phyloP scores from a whole-genome alignment of 495 filamentous ascomycete species.

The Beverwykella pulmonaria region DNA sequence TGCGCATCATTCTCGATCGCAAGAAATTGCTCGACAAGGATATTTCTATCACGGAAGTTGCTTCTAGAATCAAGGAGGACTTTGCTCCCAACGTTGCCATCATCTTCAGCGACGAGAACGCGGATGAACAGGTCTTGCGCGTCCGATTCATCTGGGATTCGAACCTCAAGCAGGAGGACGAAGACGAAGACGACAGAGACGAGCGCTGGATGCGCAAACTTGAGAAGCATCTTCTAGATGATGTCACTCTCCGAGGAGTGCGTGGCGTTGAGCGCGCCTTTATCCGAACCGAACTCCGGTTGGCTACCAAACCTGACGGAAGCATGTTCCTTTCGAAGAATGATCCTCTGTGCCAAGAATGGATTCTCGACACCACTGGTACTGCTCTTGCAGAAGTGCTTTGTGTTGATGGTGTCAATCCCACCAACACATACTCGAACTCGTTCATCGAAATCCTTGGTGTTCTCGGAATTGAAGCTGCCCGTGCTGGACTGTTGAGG shows the following conservation, averaged over 20 bases:
- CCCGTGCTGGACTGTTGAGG: constrained; percentile 77
- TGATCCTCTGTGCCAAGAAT: constrained; percentile 77
- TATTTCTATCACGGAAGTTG: constrained; percentile 88
- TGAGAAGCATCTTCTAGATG: constrained; percentile 87
- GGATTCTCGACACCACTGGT: constrained; percentile 92
- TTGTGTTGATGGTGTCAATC: constrained; percentile 83
- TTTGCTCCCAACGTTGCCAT: constrained; percentile 87
- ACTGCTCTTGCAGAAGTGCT: constrained; percentile 82
- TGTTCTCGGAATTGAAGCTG: constrained; percentile 94
- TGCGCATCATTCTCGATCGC: constrained; percentile 90
- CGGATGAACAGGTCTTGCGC: constrained; percentile 91
- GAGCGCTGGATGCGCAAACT: constrained; percentile 91
- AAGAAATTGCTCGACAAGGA: constrained; percentile 94
- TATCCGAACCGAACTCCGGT: constrained; percentile 75
- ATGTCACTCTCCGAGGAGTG: constrained; percentile 86
- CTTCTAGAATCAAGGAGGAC: constrained; percentile 79
- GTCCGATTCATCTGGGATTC: constrained; percentile 65
- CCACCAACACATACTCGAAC: constrained; percentile 89
- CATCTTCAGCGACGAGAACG: constrained; percentile 98
- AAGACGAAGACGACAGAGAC: constrained; percentile 76
- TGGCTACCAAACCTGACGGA: constrained; percentile 66
- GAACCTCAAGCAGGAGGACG: constrained; percentile 63
- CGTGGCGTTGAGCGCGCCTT: constrained; percentile 86
- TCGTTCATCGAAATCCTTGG: constrained; percentile 91
- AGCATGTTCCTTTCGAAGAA: constrained; percentile 68